Conservation (phyloP, 106 monocot genomes). For the Hemerocallis citrina region DNA sequence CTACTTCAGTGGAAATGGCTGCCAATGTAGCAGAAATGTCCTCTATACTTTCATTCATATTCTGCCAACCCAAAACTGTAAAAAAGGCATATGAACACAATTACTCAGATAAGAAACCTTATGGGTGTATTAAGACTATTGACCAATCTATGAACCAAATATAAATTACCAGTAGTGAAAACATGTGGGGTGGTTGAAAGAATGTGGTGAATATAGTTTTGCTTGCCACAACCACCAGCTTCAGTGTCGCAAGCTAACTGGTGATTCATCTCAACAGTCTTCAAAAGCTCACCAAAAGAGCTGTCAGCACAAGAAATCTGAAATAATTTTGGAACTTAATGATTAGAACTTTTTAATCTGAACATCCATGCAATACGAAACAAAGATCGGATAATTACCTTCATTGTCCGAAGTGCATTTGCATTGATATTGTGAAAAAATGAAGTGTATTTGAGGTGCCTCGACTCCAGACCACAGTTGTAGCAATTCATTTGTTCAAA, state of each 20-base stretch:
- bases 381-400: slow-evolving; percentile 32
- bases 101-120: background rate
- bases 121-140: background rate
- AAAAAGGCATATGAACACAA: background rate
- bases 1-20: slow-evolving; percentile 63
- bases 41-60: slow-evolving; percentile 66
- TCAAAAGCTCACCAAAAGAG: slow-evolving; percentile 83
- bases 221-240: slow-evolving; percentile 75
- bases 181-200: slow-evolving; percentile 71
- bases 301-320: slow-evolving; percentile 45
- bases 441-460: slow-evolving; percentile 79
- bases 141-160: too few species aligned
- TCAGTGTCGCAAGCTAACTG: slow-evolving; percentile 72
- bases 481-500: slow-evolving; percentile 86
- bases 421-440: slow-evolving; percentile 99
- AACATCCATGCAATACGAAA: background rate
- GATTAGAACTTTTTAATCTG: background rate
- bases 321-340: background rate
- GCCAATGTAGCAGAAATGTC: slow-evolving; percentile 89
- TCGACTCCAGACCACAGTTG: slow-evolving; percentile 60
- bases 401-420: slow-evolving; percentile 71
- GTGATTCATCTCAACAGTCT: slow-evolving; percentile 79
- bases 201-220: slow-evolving; percentile 67
- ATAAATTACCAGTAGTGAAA: slow-evolving; percentile 85
- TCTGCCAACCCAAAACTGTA: slow-evolving; percentile 98